Percentiles rank a stretch among this genome's conserved stretches.
Conservation (phyloP, 208 protist genomes). For the Balamuthia mandrillaris region DNA sequence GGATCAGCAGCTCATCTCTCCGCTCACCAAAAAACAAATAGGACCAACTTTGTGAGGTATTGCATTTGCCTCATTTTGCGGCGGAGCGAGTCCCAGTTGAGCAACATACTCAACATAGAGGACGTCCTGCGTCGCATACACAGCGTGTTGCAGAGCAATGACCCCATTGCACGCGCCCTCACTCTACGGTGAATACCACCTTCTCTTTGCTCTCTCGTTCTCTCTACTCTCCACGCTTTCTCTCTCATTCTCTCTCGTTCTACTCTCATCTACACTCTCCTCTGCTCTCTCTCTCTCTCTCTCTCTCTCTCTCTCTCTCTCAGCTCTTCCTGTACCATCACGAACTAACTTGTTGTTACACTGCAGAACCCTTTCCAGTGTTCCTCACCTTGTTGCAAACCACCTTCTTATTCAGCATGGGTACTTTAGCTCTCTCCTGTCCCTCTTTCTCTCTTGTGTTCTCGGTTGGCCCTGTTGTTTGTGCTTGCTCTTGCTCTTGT, state of each 20-base stretch:
- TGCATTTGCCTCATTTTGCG: neutral
- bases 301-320: too few relatives aligned
- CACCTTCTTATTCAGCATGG: neutral
- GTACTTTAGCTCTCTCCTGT: neutral
- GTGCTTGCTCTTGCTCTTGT: neutral
- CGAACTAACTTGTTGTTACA: too few relatives aligned
- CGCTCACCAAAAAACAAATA: neutral
- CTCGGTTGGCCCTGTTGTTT: too few relatives aligned
- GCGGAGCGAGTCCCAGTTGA: neutral
- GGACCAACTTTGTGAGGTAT: slow-evolving; percentile 19
- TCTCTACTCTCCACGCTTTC: too few relatives aligned
- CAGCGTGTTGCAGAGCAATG: slow-evolving; percentile 25
- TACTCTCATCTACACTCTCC: too few relatives aligned
- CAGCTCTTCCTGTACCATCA: too few relatives aligned
- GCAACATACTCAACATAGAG: neutral
- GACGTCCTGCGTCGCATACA: slow-evolving; percentile 12
- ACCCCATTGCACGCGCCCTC: slow-evolving; percentile 17
- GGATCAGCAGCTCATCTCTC: neutral
- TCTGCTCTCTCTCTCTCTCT: too few relatives aligned
- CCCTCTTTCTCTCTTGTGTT: neutral
- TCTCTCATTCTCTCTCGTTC: too few relatives aligned
- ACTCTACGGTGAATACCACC: slow-evolving; percentile 2
- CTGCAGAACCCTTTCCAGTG: neutral
- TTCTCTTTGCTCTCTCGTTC: too few relatives aligned
- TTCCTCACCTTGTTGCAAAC: neutral